A percentile compares a stretch with the other conserved stretches of the same genome.
Evolutionary conservation across 345 rosid genomes (phyloP).

Genomic region (Mangifera indica): DNA sequence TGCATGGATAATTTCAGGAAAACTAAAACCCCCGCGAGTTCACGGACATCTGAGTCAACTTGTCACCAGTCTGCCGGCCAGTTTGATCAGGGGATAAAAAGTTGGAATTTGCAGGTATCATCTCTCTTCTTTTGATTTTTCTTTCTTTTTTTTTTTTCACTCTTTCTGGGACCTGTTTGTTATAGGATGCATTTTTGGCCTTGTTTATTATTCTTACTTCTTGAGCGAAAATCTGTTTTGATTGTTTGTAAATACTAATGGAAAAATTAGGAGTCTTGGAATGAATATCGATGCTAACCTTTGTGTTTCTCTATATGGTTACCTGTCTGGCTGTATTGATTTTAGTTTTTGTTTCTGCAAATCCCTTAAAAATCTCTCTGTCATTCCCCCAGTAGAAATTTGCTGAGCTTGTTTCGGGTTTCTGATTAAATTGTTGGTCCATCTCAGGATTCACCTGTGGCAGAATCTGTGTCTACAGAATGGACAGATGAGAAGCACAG

Average conservation of each 20-base stretch:
- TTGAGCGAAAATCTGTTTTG: no score
- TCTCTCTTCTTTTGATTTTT: background rate
- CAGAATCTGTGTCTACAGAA: slow-evolving; percentile 40
- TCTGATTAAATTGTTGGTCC: slow-evolving; percentile 17
- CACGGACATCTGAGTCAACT: slow-evolving; percentile 29
- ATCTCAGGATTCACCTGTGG: slow-evolving; percentile 39
- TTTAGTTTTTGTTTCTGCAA: background rate
- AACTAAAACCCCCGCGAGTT: slow-evolving; percentile 28
- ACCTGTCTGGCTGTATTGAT: no score
- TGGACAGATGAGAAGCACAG: slow-evolving; percentile 97
- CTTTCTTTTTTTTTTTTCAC: no score
- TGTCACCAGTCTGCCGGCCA: slow-evolving; percentile 18
- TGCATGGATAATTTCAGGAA: slow-evolving; percentile 38
- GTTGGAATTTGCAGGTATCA: slow-evolving; percentile 32
- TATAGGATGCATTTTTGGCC: background rate
- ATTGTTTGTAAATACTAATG: no score
- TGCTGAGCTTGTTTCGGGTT: background rate
- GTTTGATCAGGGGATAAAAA: slow-evolving; percentile 28
- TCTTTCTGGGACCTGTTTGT: background rate
- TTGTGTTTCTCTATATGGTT: no score
- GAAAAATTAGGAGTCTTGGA: background rate
- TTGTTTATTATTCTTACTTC: no score
- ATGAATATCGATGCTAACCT: background rate
- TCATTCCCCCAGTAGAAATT: no score
- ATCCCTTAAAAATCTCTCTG: background rate